Conservation (phyloP, 352 stramenopile species). For the Globisporangium yorkense region DNA sequence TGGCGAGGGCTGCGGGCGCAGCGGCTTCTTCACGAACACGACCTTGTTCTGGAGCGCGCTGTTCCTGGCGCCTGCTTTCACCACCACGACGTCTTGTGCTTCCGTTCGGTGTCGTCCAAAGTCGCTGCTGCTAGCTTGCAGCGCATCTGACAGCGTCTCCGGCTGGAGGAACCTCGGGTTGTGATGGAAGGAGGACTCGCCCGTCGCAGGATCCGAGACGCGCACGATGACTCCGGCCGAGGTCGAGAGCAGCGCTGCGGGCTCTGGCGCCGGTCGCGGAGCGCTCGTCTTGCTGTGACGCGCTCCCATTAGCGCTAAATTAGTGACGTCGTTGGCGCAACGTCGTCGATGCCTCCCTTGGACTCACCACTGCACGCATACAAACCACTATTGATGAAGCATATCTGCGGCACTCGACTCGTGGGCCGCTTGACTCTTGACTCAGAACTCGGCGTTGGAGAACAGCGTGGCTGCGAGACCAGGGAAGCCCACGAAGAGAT, state of each 20-base stretch:
- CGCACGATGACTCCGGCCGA: constrained; percentile 48
- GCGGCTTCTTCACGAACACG: constrained; percentile 53
- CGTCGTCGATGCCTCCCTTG: neutral
- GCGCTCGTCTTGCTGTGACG: constrained; percentile 22
- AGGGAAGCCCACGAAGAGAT: constrained; percentile 70
- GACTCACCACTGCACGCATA: neutral
- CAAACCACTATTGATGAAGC: neutral
- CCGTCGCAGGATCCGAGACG: constrained; percentile 16
- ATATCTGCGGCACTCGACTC: neutral
- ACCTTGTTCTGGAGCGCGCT: constrained; percentile 41
- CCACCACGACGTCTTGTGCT: constrained; percentile 21
- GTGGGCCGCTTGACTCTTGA: neutral
- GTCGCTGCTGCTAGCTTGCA: constrained; percentile 4
- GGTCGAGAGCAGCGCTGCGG: constrained; percentile 36
- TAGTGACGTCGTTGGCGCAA: neutral
- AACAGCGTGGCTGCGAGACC: constrained; percentile 54
- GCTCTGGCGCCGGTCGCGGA: constrained; percentile 22
- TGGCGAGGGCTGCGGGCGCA: constrained; percentile 3
- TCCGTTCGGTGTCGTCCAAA: neutral
- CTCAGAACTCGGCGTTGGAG: constrained; percentile 73
- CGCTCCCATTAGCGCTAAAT: constrained; percentile 26
- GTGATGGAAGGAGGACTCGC: constrained; percentile 36
- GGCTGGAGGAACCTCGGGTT: constrained; percentile 26
- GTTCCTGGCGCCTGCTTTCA: constrained; percentile 35
- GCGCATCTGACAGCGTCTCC: constrained; percentile 3